Conservation (phyloP, 345 rosid species). For the Eucalyptus victrix region DNA sequence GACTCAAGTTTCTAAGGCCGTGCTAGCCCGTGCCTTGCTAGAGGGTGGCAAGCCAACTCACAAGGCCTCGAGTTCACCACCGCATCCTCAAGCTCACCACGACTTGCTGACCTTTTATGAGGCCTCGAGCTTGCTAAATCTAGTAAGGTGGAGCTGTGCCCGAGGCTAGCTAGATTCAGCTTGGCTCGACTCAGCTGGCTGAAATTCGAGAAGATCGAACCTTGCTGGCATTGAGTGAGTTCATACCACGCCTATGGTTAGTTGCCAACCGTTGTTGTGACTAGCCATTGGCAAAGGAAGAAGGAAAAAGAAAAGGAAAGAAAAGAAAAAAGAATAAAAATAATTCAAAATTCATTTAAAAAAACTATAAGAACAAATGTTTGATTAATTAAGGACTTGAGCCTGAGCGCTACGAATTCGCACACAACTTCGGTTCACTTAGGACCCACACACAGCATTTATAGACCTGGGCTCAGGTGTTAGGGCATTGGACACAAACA, state of each 20-base stretch:
- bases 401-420: background rate
- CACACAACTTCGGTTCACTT: too few relatives aligned
- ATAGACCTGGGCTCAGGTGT: background rate
- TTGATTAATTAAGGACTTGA: background rate
- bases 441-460: too few relatives aligned
- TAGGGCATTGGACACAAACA: background rate
- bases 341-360: too few relatives aligned
- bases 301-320: too few relatives aligned
- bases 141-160: background rate
- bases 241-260: background rate
- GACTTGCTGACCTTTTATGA: background rate
- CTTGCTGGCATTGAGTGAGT: too few relatives aligned
- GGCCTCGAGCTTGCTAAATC: background rate
- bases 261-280: background rate
- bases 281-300: too few relatives aligned
- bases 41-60: background rate
- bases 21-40: background rate
- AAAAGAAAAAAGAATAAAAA: too few relatives aligned
- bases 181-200: background rate
- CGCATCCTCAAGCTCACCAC: background rate
- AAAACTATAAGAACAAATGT: too few relatives aligned
- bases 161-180: background rate
- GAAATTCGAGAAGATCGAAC: background rate
- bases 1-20: too few relatives aligned
- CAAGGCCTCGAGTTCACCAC: background rate